A percentile compares a stretch with the other conserved stretches of the same genome.
phyloP scores from a whole-genome alignment of 73 alveolate genomes.

The Loxodes magnus region DNA sequence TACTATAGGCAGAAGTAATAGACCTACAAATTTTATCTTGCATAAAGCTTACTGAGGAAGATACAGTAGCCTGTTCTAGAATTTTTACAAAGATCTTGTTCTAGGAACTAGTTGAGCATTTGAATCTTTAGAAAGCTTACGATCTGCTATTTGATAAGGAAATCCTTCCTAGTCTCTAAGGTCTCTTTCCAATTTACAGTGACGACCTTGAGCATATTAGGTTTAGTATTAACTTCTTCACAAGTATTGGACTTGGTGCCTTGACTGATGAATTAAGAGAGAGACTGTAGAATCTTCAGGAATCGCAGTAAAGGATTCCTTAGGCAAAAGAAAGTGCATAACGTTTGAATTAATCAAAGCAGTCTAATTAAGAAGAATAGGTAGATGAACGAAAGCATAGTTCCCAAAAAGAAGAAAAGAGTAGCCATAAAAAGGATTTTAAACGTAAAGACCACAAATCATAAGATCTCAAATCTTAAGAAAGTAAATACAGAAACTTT shows the following conservation, averaged over 20 bases:
- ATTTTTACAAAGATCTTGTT: slow-evolving; percentile 90
- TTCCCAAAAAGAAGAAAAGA: no score
- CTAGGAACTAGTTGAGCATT: slow-evolving; percentile 69
- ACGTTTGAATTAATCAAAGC: no score
- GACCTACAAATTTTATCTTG: slow-evolving; percentile 75
- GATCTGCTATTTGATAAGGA: slow-evolving; percentile 45
- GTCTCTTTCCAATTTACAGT: slow-evolving; percentile 79
- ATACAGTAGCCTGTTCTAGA: slow-evolving; percentile 93
- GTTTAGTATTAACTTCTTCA: slow-evolving; percentile 95
- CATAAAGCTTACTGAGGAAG: slow-evolving; percentile 92
- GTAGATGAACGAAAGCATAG: no score
- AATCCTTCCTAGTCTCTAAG: slow-evolving; percentile 59
- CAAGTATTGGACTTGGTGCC: slow-evolving; percentile 96
- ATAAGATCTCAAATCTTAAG: no score
- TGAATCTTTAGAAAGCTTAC: slow-evolving; percentile 37
- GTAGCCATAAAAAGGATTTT: no score
- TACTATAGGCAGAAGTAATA: slow-evolving; percentile 88
- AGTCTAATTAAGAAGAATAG: no score
- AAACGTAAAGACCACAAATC: no score
- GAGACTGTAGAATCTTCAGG: slow-evolving; percentile 60
- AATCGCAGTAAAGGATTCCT: no score
- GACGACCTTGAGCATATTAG: slow-evolving; percentile 94
- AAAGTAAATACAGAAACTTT: no score
- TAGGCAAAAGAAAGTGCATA: no score
- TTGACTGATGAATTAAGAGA: slow-evolving; percentile 93